phyloP scores from a whole-genome alignment of 2,329 filamentous ascomycete genomes.

The Epichloe gansuensis region DNA sequence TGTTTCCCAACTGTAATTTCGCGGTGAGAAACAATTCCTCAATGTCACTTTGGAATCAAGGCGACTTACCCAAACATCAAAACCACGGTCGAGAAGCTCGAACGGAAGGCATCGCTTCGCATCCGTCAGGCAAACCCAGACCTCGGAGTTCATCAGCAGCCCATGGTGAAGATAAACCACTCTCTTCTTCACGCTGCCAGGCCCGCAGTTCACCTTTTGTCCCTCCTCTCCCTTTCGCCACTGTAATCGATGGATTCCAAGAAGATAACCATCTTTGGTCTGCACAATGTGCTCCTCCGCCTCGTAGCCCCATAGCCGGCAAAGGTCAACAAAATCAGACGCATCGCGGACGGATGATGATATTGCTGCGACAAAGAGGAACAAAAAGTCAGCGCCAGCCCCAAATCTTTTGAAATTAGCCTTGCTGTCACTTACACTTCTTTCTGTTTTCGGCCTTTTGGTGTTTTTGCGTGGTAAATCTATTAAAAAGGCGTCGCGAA shows the following conservation, averaged over 20 bases:
- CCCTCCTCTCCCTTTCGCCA: constrained; percentile 74
- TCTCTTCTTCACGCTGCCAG: constrained; percentile 59
- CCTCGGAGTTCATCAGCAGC: constrained; percentile 95
- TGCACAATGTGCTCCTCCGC: constrained; percentile 95
- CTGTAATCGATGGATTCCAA: constrained; percentile 78
- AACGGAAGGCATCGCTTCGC: constrained; percentile 80
- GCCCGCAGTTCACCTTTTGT: constrained; percentile 62
- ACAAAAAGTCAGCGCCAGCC: constrained; percentile 39
- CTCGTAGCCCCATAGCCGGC: constrained; percentile 78
- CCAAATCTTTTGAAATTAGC: constrained; percentile 11
- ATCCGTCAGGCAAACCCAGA: constrained; percentile 91
- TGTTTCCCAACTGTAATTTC: constrained; percentile 66
- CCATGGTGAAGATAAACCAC: constrained; percentile 94
- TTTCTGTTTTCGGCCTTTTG: constrained; percentile 56
- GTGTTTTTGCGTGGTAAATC: constrained; percentile 57
- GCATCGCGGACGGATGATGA: constrained; percentile 73
- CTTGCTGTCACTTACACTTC: constrained; percentile 35
- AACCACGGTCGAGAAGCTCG: constrained; percentile 76
- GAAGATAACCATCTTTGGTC: constrained; percentile 84
- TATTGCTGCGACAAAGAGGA: constrained; percentile 33
- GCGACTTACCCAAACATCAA: constrained; percentile 76
- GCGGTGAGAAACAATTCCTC: background rate
- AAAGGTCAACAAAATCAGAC: constrained; percentile 89
- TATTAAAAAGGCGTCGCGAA: constrained; percentile 74
- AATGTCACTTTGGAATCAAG: background rate